These are phyloP conservation scores for Penicillium sp. DNA, from an alignment of 2,329 filamentous ascomycete genomes.

Conservation along the genomic window DNA sequence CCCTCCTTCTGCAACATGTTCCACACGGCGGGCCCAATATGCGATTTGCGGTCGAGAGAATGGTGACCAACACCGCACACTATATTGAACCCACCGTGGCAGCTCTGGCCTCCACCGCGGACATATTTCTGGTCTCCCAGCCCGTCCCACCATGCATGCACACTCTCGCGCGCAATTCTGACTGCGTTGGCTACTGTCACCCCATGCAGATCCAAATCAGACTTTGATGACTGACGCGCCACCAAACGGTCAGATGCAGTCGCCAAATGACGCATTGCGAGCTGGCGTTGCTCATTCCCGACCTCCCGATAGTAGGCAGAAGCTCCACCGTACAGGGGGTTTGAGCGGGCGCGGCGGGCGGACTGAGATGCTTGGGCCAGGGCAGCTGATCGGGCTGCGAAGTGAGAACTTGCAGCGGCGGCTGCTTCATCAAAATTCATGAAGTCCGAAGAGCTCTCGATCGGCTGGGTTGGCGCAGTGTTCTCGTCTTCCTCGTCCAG, in stretches of 20 bases:
- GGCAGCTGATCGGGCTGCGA: slow-evolving; percentile 50
- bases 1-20: slow-evolving; percentile 72
- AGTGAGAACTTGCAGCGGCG: slow-evolving; percentile 46
- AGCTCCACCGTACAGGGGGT: slow-evolving; percentile 71
- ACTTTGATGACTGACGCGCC: slow-evolving; percentile 60
- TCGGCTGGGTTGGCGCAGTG: background rate
- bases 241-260: slow-evolving; percentile 70
- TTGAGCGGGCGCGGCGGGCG: slow-evolving; percentile 63
- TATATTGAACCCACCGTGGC: slow-evolving; percentile 64
- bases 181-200: slow-evolving; percentile 78
- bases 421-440: slow-evolving; percentile 30
- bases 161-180: slow-evolving; percentile 68
- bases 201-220: slow-evolving; percentile 75
- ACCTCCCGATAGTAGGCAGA: slow-evolving; percentile 73
- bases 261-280: slow-evolving; percentile 60
- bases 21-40: slow-evolving; percentile 75
- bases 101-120: slow-evolving; percentile 43
- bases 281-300: slow-evolving; percentile 62
- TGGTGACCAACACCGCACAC: slow-evolving; percentile 81
- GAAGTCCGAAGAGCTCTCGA: slow-evolving; percentile 5
- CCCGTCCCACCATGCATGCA: slow-evolving; percentile 72
- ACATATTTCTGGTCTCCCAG: slow-evolving; percentile 64
- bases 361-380: slow-evolving; percentile 59
- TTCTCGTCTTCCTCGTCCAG: slow-evolving; percentile 25
- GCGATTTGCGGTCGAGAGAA: slow-evolving; percentile 71